Evolutionary conservation across 805 yeast species (phyloP), one percentile per base, ranked within the genome.

Genomic region (Monosporozyma aerobia): DNA sequence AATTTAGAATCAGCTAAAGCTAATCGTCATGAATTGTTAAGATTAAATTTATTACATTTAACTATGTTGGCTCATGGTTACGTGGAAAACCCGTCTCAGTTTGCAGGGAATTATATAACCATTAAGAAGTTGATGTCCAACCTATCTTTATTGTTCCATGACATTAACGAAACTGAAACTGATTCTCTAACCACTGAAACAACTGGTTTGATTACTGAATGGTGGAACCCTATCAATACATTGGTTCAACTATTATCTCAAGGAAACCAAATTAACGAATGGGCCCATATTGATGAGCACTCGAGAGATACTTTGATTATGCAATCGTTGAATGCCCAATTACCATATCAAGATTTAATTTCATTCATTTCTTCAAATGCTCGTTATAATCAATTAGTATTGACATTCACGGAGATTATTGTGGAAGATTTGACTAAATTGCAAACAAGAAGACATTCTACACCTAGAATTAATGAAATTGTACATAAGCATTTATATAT

Each of bases 101-200:
- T 37, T 27, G 30, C 32, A 3, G 39, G 57, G 13, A 50, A 53
- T 9, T 40, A 61, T 30, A 53, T 63, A 14, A 59, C 61, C 5
- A 64, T 68, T 9, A 67, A 62, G 40, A 68, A 67, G 49, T 54
- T 68, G 19, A 68, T 68, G 69, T 68, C 72, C 3, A 68, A 68
- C 52, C 54, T 65, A 40, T 66, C 72, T 11, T 52, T 61, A 23
- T 58, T 68, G 19, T 68, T 64, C 49, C 61, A 59, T n/a, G 59
- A 59, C 39, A 51, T 64, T 16, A 65, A 64, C 44, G 63, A 62
- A 48, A 25, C 53, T 10, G 48, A 49, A 35, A 35, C 39, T 13
- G 39, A 35, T 35, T 35, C 39, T 35, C n/a, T 35, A 3, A 14
- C n/a, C n/a, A 35, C 39, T 35, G 39, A 35, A 11, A 11, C 44